A percentile compares a stretch with the other conserved stretches of the same genome.
phyloP scores from a whole-genome alignment of 805 yeast species.

The Cyberlindnera mycetangii region DNA sequence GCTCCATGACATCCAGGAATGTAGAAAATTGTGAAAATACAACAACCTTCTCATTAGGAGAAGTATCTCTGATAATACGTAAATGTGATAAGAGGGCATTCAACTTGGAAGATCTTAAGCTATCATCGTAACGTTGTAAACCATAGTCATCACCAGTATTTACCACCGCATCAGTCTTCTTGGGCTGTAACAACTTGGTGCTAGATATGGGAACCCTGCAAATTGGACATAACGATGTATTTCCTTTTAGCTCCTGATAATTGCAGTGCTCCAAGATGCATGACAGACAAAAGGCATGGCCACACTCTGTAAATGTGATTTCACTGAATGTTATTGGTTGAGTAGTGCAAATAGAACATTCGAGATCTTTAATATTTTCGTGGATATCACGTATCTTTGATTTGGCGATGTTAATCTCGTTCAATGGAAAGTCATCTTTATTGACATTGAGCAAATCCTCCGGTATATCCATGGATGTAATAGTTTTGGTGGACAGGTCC shows the following conservation, averaged over 20 bases:
- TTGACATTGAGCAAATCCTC: conserved; percentile 15
- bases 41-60: conserved; percentile 70
- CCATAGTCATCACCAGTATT: conserved; percentile 22
- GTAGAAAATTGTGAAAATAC: conserved; percentile 91
- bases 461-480: conserved; percentile 18
- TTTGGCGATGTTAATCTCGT: conserved; percentile 17
- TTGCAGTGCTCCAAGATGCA: conserved; percentile 76
- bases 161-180: conserved; percentile 21
- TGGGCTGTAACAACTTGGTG: conserved; percentile 39
- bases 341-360: conserved; percentile 83
- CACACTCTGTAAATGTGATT: conserved; percentile 68
- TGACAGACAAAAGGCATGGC: conserved; percentile 72
- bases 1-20: conserved; percentile 70
- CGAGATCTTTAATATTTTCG: conserved; percentile 42
- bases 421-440: conserved; percentile 8
- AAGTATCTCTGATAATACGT: conserved; percentile 47
- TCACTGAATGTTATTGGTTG: conserved; percentile 55
- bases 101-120: conserved; percentile 63
- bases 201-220: conserved; percentile 59
- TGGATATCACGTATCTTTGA: conserved; percentile 32
- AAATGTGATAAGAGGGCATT: conserved; percentile 65
- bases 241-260: conserved; percentile 51
- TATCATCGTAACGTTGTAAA: conserved; percentile 25
- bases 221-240: conserved; percentile 63
- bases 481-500: conserved; percentile 30